Base-by-base conservation (phyloP, 2,329 filamentous ascomycete genomes). In the Parasarocladium wereldwijsianum region DNA sequence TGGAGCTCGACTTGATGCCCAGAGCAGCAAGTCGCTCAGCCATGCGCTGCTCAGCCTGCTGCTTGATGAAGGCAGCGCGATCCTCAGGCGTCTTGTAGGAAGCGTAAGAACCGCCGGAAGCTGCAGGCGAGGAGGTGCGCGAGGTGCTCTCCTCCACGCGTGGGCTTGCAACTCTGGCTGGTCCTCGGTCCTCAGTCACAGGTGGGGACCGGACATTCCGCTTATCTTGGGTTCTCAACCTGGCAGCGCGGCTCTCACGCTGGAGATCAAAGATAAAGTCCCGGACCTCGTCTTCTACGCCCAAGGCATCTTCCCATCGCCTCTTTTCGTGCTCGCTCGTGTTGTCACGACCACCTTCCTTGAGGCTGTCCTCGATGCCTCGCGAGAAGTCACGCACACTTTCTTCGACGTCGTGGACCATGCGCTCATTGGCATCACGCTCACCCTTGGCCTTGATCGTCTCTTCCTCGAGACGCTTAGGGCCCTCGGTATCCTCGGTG, bases 181-280 rank as follows among this genome's bases (percentile, higher is more conserved):
- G 49, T n/a, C n/a, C n/a, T 35, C 50, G 56, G 36, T 58, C 49
- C 14, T 66, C 54, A 31, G 65, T 59, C 8, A 52, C 51, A 10
- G 54, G 45, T 12, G 55, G 34, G 26, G 55, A 48, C 18, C 60
- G 60, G 5, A 60, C 52, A 13, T 57, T 52, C 16, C 62, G 60
- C 33, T 57, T 66, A 36, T 74, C 76, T 47, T 68, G 72, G 28
- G 61, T 57, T 35, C 69, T 64, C 34, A 92, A 57, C 35, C 76
- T 76, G 31, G 82, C 66, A 38, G 83, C 67, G 39, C 85, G 74
- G 50, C 84, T 92, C 37, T 76, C 81, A 36, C 87, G 75, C 50
- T 94, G 86, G 31, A 98, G 61, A 42, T 96, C 90, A 49, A 90
- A 96, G 50, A 98, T 98, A 53, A 98, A 96, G 47, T 98, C 90